Evolutionary conservation across 108 stramenopile species (phyloP).

Genomic region (Stephanodiscus minutulus): DNA sequence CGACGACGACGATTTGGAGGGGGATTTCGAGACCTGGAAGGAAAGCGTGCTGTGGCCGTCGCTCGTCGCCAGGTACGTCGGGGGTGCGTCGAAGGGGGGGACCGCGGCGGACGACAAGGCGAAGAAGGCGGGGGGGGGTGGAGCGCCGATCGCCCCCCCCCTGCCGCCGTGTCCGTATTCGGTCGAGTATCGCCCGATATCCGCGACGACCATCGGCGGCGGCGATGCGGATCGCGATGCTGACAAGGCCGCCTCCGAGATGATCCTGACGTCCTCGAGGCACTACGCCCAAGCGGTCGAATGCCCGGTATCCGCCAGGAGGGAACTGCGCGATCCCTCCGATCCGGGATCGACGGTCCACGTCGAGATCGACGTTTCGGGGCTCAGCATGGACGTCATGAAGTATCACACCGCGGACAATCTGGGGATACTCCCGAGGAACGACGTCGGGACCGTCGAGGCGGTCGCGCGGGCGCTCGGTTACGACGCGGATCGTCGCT

Average conservation of each 20-base stretch:
- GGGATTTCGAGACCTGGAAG: constrained; percentile 97
- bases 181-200: constrained; percentile 50
- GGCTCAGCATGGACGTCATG: constrained; percentile 40
- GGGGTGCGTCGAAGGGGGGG: constrained; percentile 15
- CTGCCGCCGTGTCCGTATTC: constrained; percentile 67
- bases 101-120: neutral
- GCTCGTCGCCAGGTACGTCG: constrained; percentile 56
- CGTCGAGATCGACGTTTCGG: constrained; percentile 91
- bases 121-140: constrained; percentile 14
- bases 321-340: constrained; percentile 77
- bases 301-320: constrained; percentile 63
- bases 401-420: constrained; percentile 96
- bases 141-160: neutral
- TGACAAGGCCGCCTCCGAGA: constrained; percentile 21
- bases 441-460: constrained; percentile 68
- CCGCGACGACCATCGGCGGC: neutral
- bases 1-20: constrained; percentile 95
- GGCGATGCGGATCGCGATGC: neutral
- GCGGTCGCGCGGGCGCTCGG: constrained; percentile 67
- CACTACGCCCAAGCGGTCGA: constrained; percentile 81
- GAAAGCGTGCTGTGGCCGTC: constrained; percentile 76
- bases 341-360: constrained; percentile 92
- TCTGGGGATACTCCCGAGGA: constrained; percentile 90
- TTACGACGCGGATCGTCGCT: constrained; percentile 64
- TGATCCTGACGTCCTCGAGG: constrained; percentile 70